phyloP scores from a whole-genome alignment of 179 eudicot genomes.

The Silene noctiflora region DNA sequence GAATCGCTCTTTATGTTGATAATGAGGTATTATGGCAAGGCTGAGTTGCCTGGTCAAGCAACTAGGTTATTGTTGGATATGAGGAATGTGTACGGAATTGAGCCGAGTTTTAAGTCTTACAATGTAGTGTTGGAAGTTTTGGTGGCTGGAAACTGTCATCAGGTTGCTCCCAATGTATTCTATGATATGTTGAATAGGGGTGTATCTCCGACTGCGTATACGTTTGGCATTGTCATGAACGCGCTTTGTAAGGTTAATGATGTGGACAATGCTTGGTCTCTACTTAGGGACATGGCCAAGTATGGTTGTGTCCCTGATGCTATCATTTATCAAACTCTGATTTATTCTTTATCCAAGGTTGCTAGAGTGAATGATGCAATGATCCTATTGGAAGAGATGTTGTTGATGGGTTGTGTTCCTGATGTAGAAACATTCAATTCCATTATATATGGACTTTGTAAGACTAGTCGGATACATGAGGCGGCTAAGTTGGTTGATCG shows the following conservation, averaged over 20 bases:
- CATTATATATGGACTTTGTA: slow-evolving; percentile 73
- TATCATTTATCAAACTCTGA: slow-evolving; percentile 74
- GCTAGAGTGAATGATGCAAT: slow-evolving; percentile 65
- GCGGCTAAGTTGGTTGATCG: slow-evolving; percentile 84
- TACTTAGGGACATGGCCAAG: slow-evolving; percentile 87
- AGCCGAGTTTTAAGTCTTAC: slow-evolving; percentile 68
- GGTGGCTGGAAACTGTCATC: slow-evolving; percentile 60
- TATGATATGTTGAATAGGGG: slow-evolving; percentile 85
- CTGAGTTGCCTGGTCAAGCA: slow-evolving; percentile 86
- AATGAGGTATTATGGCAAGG: slow-evolving; percentile 74
- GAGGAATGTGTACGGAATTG: slow-evolving; percentile 52
- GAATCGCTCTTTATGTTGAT: slow-evolving; percentile 71
- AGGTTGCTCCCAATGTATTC: slow-evolving; percentile 65
- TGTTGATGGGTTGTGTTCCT: slow-evolving; percentile 83
- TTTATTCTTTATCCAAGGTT: slow-evolving; percentile 61
- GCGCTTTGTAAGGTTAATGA: slow-evolving; percentile 71
- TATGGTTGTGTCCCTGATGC: slow-evolving; percentile 94
- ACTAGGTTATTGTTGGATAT: slow-evolving; percentile 80
- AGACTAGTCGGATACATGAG: slow-evolving; percentile 57
- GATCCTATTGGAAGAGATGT: slow-evolving; percentile 84
- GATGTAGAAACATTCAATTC: slow-evolving; percentile 88
- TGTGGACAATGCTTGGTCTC: slow-evolving; percentile 72
- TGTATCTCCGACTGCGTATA: slow-evolving; percentile 69
- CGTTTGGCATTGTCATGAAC: slow-evolving; percentile 75
- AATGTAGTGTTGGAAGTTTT: slow-evolving; percentile 79